Conservation (phyloP, 805 yeast genomes). For the Debaryomyces hansenii region DNA sequence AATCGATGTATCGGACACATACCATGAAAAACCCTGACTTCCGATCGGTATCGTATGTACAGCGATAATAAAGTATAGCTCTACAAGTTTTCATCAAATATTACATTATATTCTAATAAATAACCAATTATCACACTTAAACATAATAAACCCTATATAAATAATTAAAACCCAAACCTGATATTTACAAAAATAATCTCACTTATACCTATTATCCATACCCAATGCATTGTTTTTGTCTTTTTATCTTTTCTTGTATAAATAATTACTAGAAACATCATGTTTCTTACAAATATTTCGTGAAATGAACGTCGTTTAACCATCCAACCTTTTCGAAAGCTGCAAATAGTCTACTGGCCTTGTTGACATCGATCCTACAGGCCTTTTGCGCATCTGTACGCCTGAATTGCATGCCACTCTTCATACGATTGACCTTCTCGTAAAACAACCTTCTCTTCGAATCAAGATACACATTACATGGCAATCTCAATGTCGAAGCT, state of each 20-base stretch:
- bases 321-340: constrained; percentile 92
- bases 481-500: constrained; percentile 87
- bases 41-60: too few species aligned
- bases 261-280: neutral
- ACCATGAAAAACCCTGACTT: too few species aligned
- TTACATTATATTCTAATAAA: neutral
- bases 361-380: constrained; percentile 94
- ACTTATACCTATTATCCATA: neutral
- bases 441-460: constrained; percentile 72
- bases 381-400: constrained; percentile 98
- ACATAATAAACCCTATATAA: neutral
- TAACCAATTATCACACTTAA: neutral
- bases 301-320: constrained; percentile 76
- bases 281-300: constrained; percentile 19
- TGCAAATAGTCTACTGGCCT: constrained; percentile 87
- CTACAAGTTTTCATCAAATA: too few species aligned
- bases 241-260: neutral
- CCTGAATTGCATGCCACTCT: constrained; percentile 75
- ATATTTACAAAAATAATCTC: neutral
- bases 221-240: neutral
- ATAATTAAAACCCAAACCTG: neutral
- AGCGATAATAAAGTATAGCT: too few species aligned
- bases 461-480: constrained; percentile 78
- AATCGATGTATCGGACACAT: too few species aligned
- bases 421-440: constrained; percentile 80